Base-by-base conservation (phyloP, 2,329 filamentous ascomycete genomes). In the Ceratocystis destructans region DNA sequence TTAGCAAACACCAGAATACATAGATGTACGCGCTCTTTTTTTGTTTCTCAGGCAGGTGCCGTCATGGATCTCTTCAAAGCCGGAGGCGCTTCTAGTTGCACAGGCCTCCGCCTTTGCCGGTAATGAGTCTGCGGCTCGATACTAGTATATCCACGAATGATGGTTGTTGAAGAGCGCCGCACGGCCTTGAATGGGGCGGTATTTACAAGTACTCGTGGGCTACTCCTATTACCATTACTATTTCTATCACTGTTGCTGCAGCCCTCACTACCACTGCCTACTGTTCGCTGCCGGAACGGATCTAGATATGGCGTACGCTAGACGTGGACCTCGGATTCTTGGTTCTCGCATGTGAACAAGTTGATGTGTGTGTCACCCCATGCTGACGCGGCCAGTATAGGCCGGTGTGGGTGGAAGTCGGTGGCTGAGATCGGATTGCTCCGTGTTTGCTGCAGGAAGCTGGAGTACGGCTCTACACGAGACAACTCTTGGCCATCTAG, bases 321-420 rank as follows among this genome's bases (percentile, higher is more conserved):
- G 53, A 55, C 66, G 59, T 67, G 62, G 41, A 46, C 46, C 28
- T 68, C 64, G 31, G 72, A 57, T 64, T 78, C 76, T 25, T 76
- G 72, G 71, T 80, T 80, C 68, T 84, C 82, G 75, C 88, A 91
- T 41, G 84, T 86, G 72, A 93, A 95, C 33, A 97, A 80, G 74
- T 96, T 96, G 72, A 99, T 86, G 74, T 96, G 89, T 68, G 92
- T 85, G 73, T 96, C 92, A 66, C 91, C 89, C 55, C 90, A 82
- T 3, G 91, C 89, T 1, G 92, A 89, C 72, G 89, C 94, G 45
- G 90, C 92, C 69, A 99, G 82, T 75, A 96, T 87, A 77, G 96
- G 92, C 64, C 88, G 85, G 75, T 99, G 94, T 0, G 94, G 94
- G 76, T 99, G 94, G 79, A 97, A 99, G 0, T 92, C 88, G 7